Conservation (phyloP, 1,139 yeast genomes). For the Kodamaea suecica region DNA sequence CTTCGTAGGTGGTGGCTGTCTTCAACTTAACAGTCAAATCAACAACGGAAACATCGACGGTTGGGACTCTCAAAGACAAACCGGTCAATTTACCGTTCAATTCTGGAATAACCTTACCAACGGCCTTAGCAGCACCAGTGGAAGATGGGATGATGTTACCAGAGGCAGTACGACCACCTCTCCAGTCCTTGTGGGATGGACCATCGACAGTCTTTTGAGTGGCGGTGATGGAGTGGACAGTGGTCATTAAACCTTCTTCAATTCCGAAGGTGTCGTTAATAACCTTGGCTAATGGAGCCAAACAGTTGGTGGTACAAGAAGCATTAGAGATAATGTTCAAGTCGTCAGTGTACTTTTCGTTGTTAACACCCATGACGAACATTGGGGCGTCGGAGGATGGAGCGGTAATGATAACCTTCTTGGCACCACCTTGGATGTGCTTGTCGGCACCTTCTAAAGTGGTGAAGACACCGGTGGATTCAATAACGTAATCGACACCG, state of each 20-base stretch:
- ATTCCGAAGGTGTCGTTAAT: constrained; percentile 76
- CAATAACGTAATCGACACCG: constrained; percentile 78
- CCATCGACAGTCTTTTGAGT: constrained; percentile 91
- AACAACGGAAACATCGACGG: constrained; percentile 80
- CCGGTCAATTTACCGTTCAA: constrained; percentile 89
- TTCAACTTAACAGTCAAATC: constrained; percentile 68
- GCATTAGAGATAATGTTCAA: constrained; percentile 76
- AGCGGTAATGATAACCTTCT: constrained; percentile 86
- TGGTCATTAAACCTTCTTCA: constrained; percentile 88
- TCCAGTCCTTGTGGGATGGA: constrained; percentile 92
- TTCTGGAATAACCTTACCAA: constrained; percentile 85
- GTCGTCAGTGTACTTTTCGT: constrained; percentile 67
- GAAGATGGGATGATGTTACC: constrained; percentile 89
- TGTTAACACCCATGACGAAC: constrained; percentile 85
- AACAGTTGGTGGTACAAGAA: constrained; percentile 88
- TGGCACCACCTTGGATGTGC: constrained; percentile 84
- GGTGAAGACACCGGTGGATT: constrained; percentile 90
- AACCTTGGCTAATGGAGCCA: constrained; percentile 86
- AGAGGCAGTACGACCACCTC: constrained; percentile 92
- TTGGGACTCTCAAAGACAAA: constrained; percentile 85
- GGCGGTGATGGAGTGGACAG: constrained; percentile 88
- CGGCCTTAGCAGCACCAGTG: constrained; percentile 93
- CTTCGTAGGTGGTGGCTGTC: constrained; percentile 70
- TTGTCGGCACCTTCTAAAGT: constrained; percentile 71
- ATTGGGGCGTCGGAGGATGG: constrained; percentile 87